Percentiles rank a stretch among this genome's conserved stretches.
phyloP scores from a whole-genome alignment of 2,329 filamentous ascomycete genomes.

The Amphichorda felina region DNA sequence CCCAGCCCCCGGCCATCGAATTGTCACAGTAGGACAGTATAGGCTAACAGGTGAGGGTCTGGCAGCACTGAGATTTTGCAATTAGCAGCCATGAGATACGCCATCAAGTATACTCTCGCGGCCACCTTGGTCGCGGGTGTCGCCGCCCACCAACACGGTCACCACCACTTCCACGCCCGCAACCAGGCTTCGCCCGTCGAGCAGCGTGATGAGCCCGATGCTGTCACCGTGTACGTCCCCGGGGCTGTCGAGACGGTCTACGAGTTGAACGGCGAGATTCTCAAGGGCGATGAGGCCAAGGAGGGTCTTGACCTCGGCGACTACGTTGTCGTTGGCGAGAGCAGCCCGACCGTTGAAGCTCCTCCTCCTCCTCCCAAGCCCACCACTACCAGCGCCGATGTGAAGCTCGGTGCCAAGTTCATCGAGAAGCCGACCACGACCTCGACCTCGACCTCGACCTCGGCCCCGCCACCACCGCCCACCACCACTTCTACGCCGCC shows the following conservation, averaged over 20 bases:
- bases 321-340: constrained; percentile 54
- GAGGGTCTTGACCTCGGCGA: constrained; percentile 59
- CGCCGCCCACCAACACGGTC: constrained; percentile 48
- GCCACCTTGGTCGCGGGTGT: constrained; percentile 39
- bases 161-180: constrained; percentile 46
- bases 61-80: neutral
- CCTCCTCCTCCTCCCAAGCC: constrained; percentile 22
- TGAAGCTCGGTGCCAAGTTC: constrained; percentile 32
- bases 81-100: constrained; percentile 30
- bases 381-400: constrained; percentile 22
- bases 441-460: constrained; percentile 5
- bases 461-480: constrained; percentile 10
- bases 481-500: constrained; percentile 8
- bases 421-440: constrained; percentile 24
- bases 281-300: constrained; percentile 55
- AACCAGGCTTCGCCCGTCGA: constrained; percentile 38
- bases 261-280: constrained; percentile 51
- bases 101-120: constrained; percentile 37
- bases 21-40: neutral
- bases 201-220: constrained; percentile 30
- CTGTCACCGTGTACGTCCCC: constrained; percentile 41
- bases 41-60: too few relatives aligned
- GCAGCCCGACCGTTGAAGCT: constrained; percentile 38
- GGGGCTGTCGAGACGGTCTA: constrained; percentile 59
- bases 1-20: neutral